These are phyloP conservation scores for Asterochloris erici DNA, from an alignment of 139 green algal species.

Conservation along the genomic window DNA sequence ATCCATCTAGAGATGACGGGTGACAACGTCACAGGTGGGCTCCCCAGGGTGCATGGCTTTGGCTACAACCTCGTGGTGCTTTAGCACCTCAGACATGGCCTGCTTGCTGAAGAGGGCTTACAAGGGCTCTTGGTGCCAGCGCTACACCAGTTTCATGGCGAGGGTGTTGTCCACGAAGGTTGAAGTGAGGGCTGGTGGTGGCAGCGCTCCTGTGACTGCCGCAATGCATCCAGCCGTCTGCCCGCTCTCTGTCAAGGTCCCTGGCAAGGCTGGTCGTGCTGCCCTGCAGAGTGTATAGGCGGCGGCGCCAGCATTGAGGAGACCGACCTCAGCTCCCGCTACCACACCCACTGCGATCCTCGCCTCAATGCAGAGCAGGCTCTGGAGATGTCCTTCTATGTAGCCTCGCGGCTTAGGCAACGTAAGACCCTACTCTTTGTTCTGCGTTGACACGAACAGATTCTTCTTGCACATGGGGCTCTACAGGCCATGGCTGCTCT, in stretches of 20 bases:
- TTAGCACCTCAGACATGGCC: not conserved
- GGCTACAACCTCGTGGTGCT: too few species aligned
- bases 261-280: not conserved
- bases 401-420: slow-evolving; percentile 71
- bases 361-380: slow-evolving; percentile 97
- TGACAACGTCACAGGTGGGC: slow-evolving; percentile 32
- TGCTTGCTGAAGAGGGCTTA: too few species aligned
- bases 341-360: slow-evolving; percentile 99
- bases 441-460: too few species aligned
- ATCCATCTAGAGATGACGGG: slow-evolving; percentile 99
- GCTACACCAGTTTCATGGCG: too few species aligned
- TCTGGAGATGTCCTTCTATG: slow-evolving; percentile 98
- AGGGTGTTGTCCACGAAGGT: too few species aligned
- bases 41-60: not conserved
- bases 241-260: not conserved
- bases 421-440: slow-evolving; percentile 11
- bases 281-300: slow-evolving; percentile 87
- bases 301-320: slow-evolving; percentile 60
- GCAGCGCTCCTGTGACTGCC: too few species aligned
- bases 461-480: too few species aligned
- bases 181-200: too few species aligned
- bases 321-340: slow-evolving; percentile 86
- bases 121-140: too few species aligned
- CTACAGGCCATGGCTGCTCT: too few species aligned
- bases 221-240: too few species aligned